Evolutionary conservation across 257 asterid species (phyloP).

Genomic region (Cruciata laevipes): DNA sequence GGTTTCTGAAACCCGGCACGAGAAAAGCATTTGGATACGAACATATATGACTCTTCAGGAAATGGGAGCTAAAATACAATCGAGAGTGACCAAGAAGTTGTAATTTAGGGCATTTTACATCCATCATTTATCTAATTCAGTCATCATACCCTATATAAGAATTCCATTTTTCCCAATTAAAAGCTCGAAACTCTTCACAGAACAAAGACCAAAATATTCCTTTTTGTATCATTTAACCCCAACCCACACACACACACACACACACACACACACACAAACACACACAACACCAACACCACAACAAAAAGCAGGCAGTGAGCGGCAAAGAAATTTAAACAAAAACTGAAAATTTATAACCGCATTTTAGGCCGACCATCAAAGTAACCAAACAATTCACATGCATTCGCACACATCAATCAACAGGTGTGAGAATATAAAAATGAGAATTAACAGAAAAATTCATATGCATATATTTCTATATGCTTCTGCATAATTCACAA

Average conservation of each 20-base stretch:
- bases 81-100: not conserved
- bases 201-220: too few species aligned
- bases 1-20: not conserved
- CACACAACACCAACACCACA: too few species aligned
- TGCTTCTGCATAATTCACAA: too few species aligned
- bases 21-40: not conserved
- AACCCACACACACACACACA: too few species aligned
- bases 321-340: not conserved
- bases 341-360: not conserved
- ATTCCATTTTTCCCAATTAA: not conserved
- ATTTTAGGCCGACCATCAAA: not conserved
- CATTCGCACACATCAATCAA: not conserved
- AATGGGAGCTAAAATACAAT: not conserved
- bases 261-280: too few species aligned
- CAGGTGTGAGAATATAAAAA: too few species aligned
- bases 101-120: not conserved
- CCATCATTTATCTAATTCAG: not conserved
- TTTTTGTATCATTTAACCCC: too few species aligned
- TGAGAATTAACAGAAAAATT: not conserved
- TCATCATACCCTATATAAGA: not conserved
- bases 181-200: not conserved
- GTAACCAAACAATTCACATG: not conserved
- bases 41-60: not conserved
- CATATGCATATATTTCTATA: too few species aligned
- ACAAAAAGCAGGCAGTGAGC: not conserved